A percentile compares a stretch with the other conserved stretches of the same genome.
phyloP scores from a whole-genome alignment of 2,329 filamentous ascomycete species.

The Graphiopsis chlorocephala region DNA sequence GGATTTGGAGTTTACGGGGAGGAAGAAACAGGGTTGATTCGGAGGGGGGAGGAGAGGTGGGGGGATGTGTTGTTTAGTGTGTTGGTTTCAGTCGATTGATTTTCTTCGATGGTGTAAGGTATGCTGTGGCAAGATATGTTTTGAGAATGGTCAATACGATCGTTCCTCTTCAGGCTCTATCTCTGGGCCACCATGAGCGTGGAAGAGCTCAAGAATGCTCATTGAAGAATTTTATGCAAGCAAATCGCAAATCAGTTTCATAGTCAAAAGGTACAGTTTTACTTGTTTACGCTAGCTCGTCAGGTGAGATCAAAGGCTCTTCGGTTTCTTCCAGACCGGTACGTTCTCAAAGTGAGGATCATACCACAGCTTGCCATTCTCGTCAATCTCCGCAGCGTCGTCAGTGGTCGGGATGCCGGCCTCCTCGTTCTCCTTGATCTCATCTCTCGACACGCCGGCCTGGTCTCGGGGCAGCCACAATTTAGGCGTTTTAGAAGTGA shows the following conservation, averaged over 20 bases:
- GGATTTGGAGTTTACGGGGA: constrained; percentile 25
- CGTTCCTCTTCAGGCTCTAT: background rate
- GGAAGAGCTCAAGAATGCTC: background rate
- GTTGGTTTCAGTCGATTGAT: too few species aligned
- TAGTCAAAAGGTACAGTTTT: background rate
- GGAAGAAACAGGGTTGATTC: background rate
- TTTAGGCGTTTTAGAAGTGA: constrained; percentile 43
- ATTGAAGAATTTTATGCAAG: background rate
- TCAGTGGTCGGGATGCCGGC: constrained; percentile 43
- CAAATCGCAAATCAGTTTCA: background rate
- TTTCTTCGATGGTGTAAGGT: too few species aligned
- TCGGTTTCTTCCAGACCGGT: constrained; percentile 39
- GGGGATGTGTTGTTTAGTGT: background rate
- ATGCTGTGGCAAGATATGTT: too few species aligned
- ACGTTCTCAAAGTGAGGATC: constrained; percentile 42
- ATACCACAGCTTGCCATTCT: constrained; percentile 46
- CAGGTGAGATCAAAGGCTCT: background rate
- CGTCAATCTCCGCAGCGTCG: constrained; percentile 44
- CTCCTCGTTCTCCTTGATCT: constrained; percentile 41
- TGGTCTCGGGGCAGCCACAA: constrained; percentile 48
- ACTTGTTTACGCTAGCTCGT: background rate
- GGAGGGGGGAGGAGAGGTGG: background rate
- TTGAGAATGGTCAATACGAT: background rate
- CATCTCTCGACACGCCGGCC: constrained; percentile 43
- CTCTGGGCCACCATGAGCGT: background rate